Evolutionary conservation across 2,329 filamentous ascomycete genomes (phyloP).

Genomic region (Colletotrichum aenigma): DNA sequence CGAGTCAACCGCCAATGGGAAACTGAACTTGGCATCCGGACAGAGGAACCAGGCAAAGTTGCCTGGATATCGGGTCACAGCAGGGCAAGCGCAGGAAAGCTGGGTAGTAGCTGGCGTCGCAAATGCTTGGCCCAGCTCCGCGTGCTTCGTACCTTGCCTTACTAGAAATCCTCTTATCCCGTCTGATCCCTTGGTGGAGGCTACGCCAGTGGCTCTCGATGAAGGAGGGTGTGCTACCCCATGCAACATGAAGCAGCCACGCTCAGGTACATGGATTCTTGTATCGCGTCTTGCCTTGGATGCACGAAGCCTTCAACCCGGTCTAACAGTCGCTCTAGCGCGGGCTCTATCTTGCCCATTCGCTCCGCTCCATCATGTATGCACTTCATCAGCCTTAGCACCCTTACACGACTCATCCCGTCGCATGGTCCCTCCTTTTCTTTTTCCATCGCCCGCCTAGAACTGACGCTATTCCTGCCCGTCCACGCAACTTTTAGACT

Average conservation of each 20-base stretch:
- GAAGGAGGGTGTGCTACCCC: not conserved
- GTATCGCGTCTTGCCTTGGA: not conserved
- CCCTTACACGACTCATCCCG: constrained; percentile 11
- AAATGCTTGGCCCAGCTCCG: not conserved
- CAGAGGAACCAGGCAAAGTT: not conserved
- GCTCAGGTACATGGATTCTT: not conserved
- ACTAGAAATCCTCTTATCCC: not conserved
- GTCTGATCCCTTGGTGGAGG: not conserved
- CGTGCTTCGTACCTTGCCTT: not conserved
- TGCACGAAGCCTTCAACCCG: constrained; percentile 11
- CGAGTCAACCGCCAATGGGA: not conserved
- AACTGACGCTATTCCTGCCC: not conserved
- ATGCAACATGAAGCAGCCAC: constrained; percentile 12
- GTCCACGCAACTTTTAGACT: constrained; percentile 9
- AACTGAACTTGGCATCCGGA: not conserved
- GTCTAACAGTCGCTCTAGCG: constrained; percentile 12
- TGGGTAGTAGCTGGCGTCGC: not conserved
- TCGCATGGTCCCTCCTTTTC: constrained; percentile 16
- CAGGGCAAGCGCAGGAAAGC: not conserved
- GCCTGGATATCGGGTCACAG: not conserved
- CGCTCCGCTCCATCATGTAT: not conserved
- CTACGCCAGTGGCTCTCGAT: not conserved
- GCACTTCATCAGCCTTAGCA: constrained; percentile 16
- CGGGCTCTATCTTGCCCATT: not conserved
- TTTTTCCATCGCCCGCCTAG: not conserved